Evolutionary conservation across 1,284 basidiomycete genomes (phyloP).

Genomic region (Phellopilus nigrolimitatus): DNA sequence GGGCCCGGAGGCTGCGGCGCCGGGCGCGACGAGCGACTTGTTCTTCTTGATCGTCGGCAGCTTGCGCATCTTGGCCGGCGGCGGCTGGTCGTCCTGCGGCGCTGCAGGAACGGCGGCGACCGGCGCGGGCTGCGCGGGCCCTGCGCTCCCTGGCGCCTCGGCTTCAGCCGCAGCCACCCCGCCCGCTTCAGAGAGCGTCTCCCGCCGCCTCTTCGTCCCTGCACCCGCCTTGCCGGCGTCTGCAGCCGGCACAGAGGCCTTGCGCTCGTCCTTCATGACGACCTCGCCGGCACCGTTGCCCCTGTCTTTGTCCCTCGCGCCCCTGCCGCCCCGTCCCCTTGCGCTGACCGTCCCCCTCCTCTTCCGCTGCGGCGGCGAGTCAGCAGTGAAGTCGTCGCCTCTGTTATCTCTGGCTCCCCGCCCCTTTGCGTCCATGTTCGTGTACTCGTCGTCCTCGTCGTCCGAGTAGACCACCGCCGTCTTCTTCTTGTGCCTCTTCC

Average conservation of each 20-base stretch:
- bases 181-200: constrained; percentile 3
- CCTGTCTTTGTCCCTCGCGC: constrained; percentile 28
- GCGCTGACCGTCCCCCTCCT: constrained; percentile 25
- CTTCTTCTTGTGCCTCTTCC: constrained; percentile 16
- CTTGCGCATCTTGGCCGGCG: constrained; percentile 52
- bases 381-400: constrained; percentile 36
- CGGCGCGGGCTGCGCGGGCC: constrained; percentile 1
- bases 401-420: constrained; percentile 21
- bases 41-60: constrained; percentile 72
- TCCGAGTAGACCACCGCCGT: constrained; percentile 24
- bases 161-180: constrained; percentile 2
- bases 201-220: constrained; percentile 11
- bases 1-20: constrained; percentile 24
- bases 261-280: constrained; percentile 39
- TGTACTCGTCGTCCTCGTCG: constrained; percentile 25
- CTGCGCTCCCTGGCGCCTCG: constrained; percentile 1
- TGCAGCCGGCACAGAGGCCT: constrained; percentile 21
- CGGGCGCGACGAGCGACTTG: constrained; percentile 35
- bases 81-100: constrained; percentile 22
- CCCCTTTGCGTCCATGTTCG: constrained; percentile 14
- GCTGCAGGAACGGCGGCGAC: not conserved
- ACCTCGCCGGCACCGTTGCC: constrained; percentile 30
- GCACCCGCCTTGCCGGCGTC: constrained; percentile 7
- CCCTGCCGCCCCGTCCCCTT: constrained; percentile 25
- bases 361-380: constrained; percentile 25